Evolutionary conservation across 257 asterid genomes (phyloP).

Genomic region (Leptodermis oblonga): DNA sequence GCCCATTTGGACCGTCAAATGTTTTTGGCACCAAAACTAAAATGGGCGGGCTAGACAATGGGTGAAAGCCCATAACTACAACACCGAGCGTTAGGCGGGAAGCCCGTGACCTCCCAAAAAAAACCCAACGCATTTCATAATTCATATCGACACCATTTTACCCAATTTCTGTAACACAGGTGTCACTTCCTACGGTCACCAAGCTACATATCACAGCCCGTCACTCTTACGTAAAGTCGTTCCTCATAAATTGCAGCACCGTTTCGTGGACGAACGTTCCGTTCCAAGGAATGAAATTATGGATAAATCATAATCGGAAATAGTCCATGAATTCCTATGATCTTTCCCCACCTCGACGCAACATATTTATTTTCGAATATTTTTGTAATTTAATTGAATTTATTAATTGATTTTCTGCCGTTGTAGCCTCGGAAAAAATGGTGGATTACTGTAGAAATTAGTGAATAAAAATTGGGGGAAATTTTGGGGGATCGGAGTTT

Average conservation of each 20-base stretch:
- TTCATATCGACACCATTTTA: too few species aligned
- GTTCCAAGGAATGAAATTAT: slow-evolving; percentile 1
- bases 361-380: not conserved
- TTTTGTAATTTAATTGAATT: not conserved
- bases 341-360: not conserved
- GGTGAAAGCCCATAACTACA: not conserved
- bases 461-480: not conserved
- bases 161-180: not conserved
- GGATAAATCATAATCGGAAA: not conserved
- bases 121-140: not conserved
- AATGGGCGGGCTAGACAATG: too few species aligned
- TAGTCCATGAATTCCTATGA: not conserved
- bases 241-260: slow-evolving; percentile 3
- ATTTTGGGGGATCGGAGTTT: not conserved
- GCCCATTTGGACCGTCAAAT: too few species aligned
- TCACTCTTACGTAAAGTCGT: slow-evolving; percentile 10
- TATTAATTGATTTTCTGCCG: not conserved
- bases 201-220: slow-evolving; percentile 7
- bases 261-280: slow-evolving; percentile 4
- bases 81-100: not conserved
- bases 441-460: not conserved
- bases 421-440: not conserved
- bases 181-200: not conserved
- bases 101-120: slow-evolving; percentile 1
- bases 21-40: too few species aligned